Evolutionary conservation across 306 rosid species (phyloP).

Genomic region (Oemleria cerasiformis): DNA sequence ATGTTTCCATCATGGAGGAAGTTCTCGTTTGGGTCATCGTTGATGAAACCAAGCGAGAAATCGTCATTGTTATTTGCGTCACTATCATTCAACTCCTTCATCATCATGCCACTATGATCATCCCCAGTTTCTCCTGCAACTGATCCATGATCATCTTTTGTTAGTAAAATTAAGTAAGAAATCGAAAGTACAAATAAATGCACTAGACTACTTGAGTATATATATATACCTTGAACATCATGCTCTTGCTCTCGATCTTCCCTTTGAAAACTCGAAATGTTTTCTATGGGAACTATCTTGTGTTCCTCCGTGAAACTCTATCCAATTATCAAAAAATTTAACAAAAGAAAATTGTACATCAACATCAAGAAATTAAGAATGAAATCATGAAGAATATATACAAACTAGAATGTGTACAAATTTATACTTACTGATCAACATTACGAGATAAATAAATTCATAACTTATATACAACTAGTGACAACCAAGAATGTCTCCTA

Average conservation of each 20-base stretch:
- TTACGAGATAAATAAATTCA: too few species aligned
- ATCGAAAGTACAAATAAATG: not conserved
- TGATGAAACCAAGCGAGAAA: conserved; percentile 66
- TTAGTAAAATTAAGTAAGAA: too few species aligned
- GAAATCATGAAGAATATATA: too few species aligned
- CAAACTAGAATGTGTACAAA: too few species aligned
- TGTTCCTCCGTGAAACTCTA: conserved; percentile 72
- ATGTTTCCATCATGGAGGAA: conserved; percentile 54
- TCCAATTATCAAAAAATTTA: conserved; percentile 7
- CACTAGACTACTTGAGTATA: not conserved
- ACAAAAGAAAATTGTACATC: not conserved
- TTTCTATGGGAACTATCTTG: conserved; percentile 63
- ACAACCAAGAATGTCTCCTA: too few species aligned
- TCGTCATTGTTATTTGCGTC: conserved; percentile 41
- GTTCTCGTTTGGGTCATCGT: conserved; percentile 42
- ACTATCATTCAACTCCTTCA: conserved; percentile 40
- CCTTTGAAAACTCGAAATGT: conserved; percentile 51
- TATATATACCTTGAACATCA: conserved; percentile 45
- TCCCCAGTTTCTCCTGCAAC: conserved; percentile 34
- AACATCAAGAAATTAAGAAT: not conserved
- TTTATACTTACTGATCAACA: too few species aligned
- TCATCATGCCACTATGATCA: conserved; percentile 24
- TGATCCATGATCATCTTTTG: not conserved
- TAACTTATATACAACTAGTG: too few species aligned
- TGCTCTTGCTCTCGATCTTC: conserved; percentile 34